phyloP scores from a whole-genome alignment of 2,329 filamentous ascomycete genomes.

The Fusarium poae region DNA sequence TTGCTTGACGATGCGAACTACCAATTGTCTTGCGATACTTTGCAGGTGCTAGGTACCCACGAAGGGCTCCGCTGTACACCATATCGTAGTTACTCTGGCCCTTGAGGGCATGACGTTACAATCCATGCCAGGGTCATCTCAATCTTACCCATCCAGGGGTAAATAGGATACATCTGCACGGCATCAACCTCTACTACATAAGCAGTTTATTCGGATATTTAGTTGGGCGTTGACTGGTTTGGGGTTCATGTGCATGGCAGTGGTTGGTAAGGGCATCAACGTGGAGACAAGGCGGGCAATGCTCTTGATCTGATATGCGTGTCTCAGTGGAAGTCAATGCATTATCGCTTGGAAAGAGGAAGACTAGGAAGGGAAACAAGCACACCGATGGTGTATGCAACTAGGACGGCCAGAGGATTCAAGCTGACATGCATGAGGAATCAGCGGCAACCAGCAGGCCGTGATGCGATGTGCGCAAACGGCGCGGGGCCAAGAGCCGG shows the following conservation, averaged over 20 bases:
- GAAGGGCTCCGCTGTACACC: slow-evolving; percentile 8
- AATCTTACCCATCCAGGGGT: slow-evolving; percentile 26
- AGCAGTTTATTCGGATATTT: slow-evolving; percentile 23
- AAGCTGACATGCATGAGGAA: slow-evolving; percentile 41
- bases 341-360: slow-evolving; percentile 13
- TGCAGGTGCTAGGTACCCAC: slow-evolving; percentile 1
- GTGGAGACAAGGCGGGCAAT: neutral
- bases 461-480: slow-evolving; percentile 29
- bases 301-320: neutral
- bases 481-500: slow-evolving; percentile 39
- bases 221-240: slow-evolving; percentile 27
- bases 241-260: slow-evolving; percentile 38
- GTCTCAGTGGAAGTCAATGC: slow-evolving; percentile 1
- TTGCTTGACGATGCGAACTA: slow-evolving; percentile 3
- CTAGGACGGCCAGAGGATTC: slow-evolving; percentile 16
- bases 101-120: slow-evolving; percentile 12
- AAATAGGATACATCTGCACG: slow-evolving; percentile 10
- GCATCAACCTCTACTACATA: slow-evolving; percentile 9
- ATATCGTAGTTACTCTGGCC: slow-evolving; percentile 15
- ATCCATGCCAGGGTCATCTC: slow-evolving; percentile 18
- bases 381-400: neutral
- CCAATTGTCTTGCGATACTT: neutral
- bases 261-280: slow-evolving; percentile 19
- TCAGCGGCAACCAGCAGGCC: slow-evolving; percentile 25
- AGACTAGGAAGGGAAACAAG: slow-evolving; percentile 8